Evolutionary conservation across 768 basidiomycete genomes (phyloP).

Genomic region (Xerocomellus amylosporus): DNA sequence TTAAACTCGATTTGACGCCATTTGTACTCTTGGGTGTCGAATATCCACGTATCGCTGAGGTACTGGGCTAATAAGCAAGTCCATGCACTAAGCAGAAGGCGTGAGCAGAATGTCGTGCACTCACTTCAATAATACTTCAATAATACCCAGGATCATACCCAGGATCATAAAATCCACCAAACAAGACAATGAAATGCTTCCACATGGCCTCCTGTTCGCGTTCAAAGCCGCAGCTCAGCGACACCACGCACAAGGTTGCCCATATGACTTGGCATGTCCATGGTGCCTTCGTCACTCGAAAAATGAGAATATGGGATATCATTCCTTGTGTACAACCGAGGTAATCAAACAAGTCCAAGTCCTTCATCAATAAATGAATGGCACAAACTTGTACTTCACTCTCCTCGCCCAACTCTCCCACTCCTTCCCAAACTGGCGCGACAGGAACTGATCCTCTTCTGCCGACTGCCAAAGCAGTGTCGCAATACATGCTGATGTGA

Average conservation of each 20-base stretch:
- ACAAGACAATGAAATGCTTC: constrained; percentile 85
- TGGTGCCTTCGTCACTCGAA: too few relatives aligned
- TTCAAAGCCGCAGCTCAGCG: not conserved
- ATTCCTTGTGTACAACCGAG: too few relatives aligned
- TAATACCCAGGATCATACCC: constrained; percentile 83
- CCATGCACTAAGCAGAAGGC: not conserved
- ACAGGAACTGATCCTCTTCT: constrained; percentile 23
- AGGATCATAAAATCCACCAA: constrained; percentile 91
- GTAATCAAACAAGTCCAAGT: too few relatives aligned
- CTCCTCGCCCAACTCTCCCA: constrained; percentile 20
- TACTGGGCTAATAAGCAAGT: constrained; percentile 57
- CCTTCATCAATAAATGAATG: constrained; percentile 5
- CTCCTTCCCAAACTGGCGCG: constrained; percentile 13
- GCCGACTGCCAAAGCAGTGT: constrained; percentile 14
- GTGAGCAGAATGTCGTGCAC: not conserved
- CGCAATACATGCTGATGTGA: not conserved
- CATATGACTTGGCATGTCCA: too few relatives aligned
- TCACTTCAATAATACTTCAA: too few relatives aligned
- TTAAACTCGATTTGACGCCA: constrained; percentile 79
- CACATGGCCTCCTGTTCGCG: constrained; percentile 70
- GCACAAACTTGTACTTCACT: constrained; percentile 9
- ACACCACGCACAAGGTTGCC: not conserved
- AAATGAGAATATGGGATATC: too few relatives aligned
- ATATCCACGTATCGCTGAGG: constrained; percentile 80
- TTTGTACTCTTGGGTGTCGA: constrained; percentile 81